Conservation (phyloP, 2,329 filamentous ascomycete genomes). For the Whalleya microplaca region DNA sequence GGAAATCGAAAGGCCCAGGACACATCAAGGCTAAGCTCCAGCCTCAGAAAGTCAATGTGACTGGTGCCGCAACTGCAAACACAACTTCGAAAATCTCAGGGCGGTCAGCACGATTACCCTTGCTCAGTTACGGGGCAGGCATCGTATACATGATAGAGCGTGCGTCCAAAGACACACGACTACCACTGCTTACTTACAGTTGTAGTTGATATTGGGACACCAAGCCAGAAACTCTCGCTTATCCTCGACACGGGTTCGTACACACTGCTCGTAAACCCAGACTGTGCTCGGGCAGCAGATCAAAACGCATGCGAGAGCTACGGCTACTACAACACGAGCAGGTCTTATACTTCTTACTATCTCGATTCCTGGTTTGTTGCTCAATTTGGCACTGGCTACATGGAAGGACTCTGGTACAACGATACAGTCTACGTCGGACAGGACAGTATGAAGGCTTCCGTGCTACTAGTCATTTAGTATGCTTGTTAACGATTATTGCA, state of each 20-base stretch:
- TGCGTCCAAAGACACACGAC: constrained; percentile 16
- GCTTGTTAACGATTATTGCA: background rate
- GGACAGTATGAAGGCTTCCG: constrained; percentile 20
- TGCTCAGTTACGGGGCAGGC: constrained; percentile 33
- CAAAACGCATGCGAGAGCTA: constrained; percentile 36
- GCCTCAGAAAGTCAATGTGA: constrained; percentile 24
- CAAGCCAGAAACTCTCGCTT: constrained; percentile 40
- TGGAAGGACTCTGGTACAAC: constrained; percentile 38
- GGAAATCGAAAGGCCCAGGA: constrained; percentile 9
- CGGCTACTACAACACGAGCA: constrained; percentile 39
- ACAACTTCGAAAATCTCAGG: constrained; percentile 1
- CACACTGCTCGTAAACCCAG: constrained; percentile 43
- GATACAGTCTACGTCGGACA: constrained; percentile 39
- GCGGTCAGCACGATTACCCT: constrained; percentile 27
- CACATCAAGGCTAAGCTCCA: constrained; percentile 32
- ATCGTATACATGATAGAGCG: constrained; percentile 41
- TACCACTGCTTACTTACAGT: constrained; percentile 9
- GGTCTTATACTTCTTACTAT: constrained; percentile 35
- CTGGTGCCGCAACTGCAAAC: constrained; percentile 11
- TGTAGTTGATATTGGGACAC: constrained; percentile 42
- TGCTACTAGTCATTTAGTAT: background rate
- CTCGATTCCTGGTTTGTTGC: constrained; percentile 34
- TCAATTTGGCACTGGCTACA: constrained; percentile 40
- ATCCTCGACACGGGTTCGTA: constrained; percentile 45
- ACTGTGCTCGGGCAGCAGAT: constrained; percentile 39